A percentile compares a stretch with the other conserved stretches of the same genome.
phyloP scores from a whole-genome alignment of 2,329 filamentous ascomycete genomes.

The Colletotrichum brevisporum region DNA sequence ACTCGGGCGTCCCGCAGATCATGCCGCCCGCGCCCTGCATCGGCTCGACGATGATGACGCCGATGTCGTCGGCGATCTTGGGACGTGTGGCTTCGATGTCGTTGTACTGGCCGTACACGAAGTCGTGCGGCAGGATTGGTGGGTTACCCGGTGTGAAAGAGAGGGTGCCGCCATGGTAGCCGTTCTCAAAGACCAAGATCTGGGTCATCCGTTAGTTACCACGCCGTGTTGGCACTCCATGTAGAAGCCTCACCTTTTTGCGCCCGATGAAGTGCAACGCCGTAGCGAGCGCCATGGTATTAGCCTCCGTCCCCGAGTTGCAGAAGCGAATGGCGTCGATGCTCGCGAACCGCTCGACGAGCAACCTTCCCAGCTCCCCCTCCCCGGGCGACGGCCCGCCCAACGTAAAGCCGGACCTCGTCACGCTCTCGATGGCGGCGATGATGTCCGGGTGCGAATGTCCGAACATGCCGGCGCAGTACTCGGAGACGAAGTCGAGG shows the following conservation, averaged over 20 bases:
- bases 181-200: slow-evolving; percentile 62
- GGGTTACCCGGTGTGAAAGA: slow-evolving; percentile 53
- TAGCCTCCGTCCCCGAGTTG: slow-evolving; percentile 78
- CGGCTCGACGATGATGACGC: slow-evolving; percentile 75
- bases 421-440: slow-evolving; percentile 59
- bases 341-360: slow-evolving; percentile 65
- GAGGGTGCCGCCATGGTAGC: slow-evolving; percentile 65
- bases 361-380: slow-evolving; percentile 61
- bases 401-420: slow-evolving; percentile 67
- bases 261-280: slow-evolving; percentile 63
- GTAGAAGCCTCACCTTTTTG: slow-evolving; percentile 52
- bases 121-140: slow-evolving; percentile 66
- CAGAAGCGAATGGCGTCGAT: slow-evolving; percentile 72
- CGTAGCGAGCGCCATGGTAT: slow-evolving; percentile 69
- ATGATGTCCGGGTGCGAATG: slow-evolving; percentile 72
- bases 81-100: slow-evolving; percentile 62
- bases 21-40: slow-evolving; percentile 76
- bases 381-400: slow-evolving; percentile 69
- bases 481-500: slow-evolving; percentile 73
- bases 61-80: slow-evolving; percentile 63
- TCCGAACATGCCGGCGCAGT: slow-evolving; percentile 75
- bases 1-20: slow-evolving; percentile 63
- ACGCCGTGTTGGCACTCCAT: accelerated
- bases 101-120: slow-evolving; percentile 74
- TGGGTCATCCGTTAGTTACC: background rate